Evolutionary conservation across 2,329 filamentous ascomycete species (phyloP), one percentile per base, ranked within the genome.

Genomic region (Chrysoporthe deuterocubensis): DNA sequence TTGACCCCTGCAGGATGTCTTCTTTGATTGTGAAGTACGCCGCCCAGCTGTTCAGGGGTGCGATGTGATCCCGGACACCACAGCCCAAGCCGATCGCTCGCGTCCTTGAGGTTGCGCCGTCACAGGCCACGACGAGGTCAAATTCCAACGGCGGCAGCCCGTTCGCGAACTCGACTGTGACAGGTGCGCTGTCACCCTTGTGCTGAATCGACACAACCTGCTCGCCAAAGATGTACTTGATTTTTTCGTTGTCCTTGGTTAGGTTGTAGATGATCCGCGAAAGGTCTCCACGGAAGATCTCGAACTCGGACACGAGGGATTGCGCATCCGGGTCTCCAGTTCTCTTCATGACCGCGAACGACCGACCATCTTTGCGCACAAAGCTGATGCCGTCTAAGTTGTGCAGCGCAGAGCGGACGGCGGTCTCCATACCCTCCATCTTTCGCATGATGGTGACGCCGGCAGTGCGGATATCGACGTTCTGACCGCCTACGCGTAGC

Each of bases 281-380:
- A 34, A 85, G 73, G 65, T 85, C 81, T 7, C 81, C 82, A 4
- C 83, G 76, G 71, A 84, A 77, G 57, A 85, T 83, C 72, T 85
- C 82, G 65, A 76, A 84, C 66, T 85, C 82, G 37, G 77, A 80
- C 4, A 83, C 80, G 6, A 85, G 72, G 8, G 78, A 77, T 67
- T 82, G 80, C 65, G 81, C 79, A 21, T 81, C 78, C 1, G 78
- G 75, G 65, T 79, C 71, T 6, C 78, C 78, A 4, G 75, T 79
- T 13, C 74, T 58, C 13, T 68, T 72, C 8, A 82, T 76, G 37
- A 74, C 75, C 2, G 77, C 82, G 16, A 77, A 77, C 1, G 78
- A 74, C 3, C 73, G 72, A 32, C 81, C 80, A 13, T 79, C 73
- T 0, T 73, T 72, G 69, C 79, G 72, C 2, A 84, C 76, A 13